These are phyloP conservation scores for Sclerotinia nivalis DNA, from an alignment of 2,329 filamentous ascomycete species.

Conservation along the genomic window DNA sequence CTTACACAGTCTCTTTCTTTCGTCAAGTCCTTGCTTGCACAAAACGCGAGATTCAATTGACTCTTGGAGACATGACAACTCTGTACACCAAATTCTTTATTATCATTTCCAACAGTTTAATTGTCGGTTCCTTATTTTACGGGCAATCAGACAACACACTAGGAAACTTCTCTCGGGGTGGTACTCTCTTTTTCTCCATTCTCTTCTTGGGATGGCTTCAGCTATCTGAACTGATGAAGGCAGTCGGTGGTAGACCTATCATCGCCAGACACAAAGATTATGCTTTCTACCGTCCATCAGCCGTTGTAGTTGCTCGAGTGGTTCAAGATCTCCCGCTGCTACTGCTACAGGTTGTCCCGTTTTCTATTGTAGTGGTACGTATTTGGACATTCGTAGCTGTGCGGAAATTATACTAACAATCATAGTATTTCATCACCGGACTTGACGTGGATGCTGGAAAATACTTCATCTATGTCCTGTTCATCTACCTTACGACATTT, in stretches of 20 bases:
- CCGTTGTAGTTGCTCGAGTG: slow-evolving; percentile 63
- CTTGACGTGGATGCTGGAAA: slow-evolving; percentile 60
- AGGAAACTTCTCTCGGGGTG: slow-evolving; percentile 64
- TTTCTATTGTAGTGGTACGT: slow-evolving; percentile 51
- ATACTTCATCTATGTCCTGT: slow-evolving; percentile 66
- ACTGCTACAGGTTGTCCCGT: slow-evolving; percentile 58
- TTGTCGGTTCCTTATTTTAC: slow-evolving; percentile 79
- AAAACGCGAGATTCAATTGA: slow-evolving; percentile 75
- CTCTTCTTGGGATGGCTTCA: slow-evolving; percentile 71
- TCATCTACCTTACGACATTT: slow-evolving; percentile 63
- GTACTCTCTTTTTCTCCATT: slow-evolving; percentile 66
- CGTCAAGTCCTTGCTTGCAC: slow-evolving; percentile 70
- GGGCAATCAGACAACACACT: slow-evolving; percentile 59
- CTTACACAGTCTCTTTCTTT: slow-evolving; percentile 74
- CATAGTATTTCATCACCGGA: slow-evolving; percentile 61
- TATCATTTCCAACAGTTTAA: slow-evolving; percentile 70
- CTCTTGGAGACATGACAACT: slow-evolving; percentile 72
- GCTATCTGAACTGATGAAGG: slow-evolving; percentile 75
- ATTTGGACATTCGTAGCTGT: too few relatives aligned
- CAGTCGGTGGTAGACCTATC: slow-evolving; percentile 69
- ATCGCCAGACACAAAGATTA: slow-evolving; percentile 68
- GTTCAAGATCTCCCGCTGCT: slow-evolving; percentile 64
- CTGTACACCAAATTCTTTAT: slow-evolving; percentile 80
- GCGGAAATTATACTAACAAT: not conserved
- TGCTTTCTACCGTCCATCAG: slow-evolving; percentile 69